Percentiles rank a stretch among this genome's conserved stretches.
These are phyloP conservation scores for Aspergillus terreus DNA, from an alignment of 2,329 filamentous ascomycete genomes.

Conservation along the genomic window DNA sequence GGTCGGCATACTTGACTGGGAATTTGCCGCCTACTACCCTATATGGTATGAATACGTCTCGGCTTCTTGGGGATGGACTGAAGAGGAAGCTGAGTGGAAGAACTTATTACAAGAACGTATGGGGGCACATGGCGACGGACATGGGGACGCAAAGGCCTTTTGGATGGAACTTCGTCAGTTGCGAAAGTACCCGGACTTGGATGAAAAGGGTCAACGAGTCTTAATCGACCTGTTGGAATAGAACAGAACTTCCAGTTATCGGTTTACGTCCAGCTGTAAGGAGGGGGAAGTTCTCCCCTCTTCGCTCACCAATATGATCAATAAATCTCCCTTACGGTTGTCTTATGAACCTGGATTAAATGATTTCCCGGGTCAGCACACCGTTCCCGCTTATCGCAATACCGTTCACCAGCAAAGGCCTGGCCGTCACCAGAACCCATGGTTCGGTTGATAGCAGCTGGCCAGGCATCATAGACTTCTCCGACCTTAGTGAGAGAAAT, in stretches of 20 bases:
- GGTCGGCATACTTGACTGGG: constrained; percentile 28
- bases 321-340: too few relatives aligned
- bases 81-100: constrained; percentile 22
- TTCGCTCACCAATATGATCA: too few relatives aligned
- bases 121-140: neutral
- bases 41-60: constrained; percentile 30
- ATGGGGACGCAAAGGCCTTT: constrained; percentile 17
- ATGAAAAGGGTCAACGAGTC: constrained; percentile 12
- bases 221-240: too few relatives aligned
- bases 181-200: constrained; percentile 16
- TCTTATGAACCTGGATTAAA: too few relatives aligned
- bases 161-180: constrained; percentile 19
- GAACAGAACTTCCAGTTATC: too few relatives aligned
- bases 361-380: too few relatives aligned
- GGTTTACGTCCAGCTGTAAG: too few relatives aligned
- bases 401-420: neutral
- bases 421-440: neutral
- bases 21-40: constrained; percentile 29
- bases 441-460: neutral
- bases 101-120: constrained; percentile 18
- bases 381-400: neutral
- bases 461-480: constrained; percentile 1
- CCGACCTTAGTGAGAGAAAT: neutral
- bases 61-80: constrained; percentile 19
- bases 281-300: too few relatives aligned